These are phyloP conservation scores for Thielaviopsis ethacetica DNA, from an alignment of 2,329 filamentous ascomycete genomes.

Conservation along the genomic window DNA sequence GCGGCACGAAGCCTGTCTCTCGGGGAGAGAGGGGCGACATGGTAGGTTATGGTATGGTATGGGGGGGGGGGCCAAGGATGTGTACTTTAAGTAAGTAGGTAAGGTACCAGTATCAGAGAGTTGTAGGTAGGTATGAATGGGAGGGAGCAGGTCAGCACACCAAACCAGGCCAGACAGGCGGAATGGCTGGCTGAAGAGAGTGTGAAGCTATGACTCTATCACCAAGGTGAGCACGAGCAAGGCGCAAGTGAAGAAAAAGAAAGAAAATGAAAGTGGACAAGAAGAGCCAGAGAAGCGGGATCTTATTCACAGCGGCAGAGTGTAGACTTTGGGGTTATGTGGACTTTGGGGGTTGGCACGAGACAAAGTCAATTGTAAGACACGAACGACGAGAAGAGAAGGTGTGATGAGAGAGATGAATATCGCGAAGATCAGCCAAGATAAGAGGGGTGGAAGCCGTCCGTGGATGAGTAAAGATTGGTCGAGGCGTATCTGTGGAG, in stretches of 20 bases:
- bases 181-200: neutral
- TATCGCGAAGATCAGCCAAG: neutral
- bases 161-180: neutral
- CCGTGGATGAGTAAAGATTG: neutral
- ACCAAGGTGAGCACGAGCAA: too few species aligned
- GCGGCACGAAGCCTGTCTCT: conserved; percentile 29
- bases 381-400: neutral
- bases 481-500: neutral
- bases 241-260: neutral
- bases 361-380: neutral
- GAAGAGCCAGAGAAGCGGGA: neutral
- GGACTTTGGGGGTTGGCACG: conserved; percentile 1
- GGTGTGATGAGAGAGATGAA: neutral
- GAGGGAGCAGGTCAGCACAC: too few species aligned
- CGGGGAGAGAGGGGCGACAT: conserved; percentile 20
- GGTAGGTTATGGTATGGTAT: neutral
- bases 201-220: neutral
- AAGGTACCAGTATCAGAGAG: too few species aligned
- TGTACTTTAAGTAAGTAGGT: too few species aligned
- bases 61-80: too few species aligned
- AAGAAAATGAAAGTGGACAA: neutral
- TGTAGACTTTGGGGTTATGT: neutral
- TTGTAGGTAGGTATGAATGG: too few species aligned
- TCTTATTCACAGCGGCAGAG: neutral
- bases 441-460: too few species aligned